Evolutionary conservation across 352 stramenopile genomes (phyloP).

Genomic region (Pythium monospermum): DNA sequence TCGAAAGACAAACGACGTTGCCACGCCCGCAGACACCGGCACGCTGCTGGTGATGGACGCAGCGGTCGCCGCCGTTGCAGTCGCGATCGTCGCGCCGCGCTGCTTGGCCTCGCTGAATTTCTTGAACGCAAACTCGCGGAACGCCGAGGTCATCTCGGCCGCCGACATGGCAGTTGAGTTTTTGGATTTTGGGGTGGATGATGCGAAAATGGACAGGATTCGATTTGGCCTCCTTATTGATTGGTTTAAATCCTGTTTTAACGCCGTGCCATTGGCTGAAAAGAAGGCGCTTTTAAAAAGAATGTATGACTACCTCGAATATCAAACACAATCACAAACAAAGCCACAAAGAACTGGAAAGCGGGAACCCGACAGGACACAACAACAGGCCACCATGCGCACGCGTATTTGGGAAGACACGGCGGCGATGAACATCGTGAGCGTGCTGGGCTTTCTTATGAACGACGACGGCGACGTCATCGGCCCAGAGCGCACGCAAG

Average conservation of each 20-base stretch:
- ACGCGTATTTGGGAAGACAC: constrained; percentile 75
- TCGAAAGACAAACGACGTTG: constrained; percentile 35
- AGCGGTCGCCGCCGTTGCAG: constrained; percentile 37
- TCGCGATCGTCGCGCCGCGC: constrained; percentile 52
- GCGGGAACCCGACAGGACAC: no score
- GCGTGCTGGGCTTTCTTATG: constrained; percentile 74
- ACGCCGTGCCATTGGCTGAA: constrained; percentile 17
- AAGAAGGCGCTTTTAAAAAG: no score
- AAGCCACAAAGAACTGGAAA: no score
- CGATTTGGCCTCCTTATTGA: no score
- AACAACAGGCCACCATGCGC: constrained; percentile 40
- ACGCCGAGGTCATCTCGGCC: constrained; percentile 56
- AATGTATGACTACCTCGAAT: no score
- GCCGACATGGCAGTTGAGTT: constrained; percentile 28
- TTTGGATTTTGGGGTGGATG: no score
- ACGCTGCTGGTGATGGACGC: constrained; percentile 49
- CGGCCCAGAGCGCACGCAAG: constrained; percentile 62
- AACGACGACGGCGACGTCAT: constrained; percentile 79
- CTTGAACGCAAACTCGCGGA: constrained; percentile 70
- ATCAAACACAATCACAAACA: no score
- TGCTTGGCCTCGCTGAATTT: constrained; percentile 70
- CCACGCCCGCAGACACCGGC: constrained; percentile 24
- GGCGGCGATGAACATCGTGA: constrained; percentile 75
- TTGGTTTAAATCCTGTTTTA: no score
- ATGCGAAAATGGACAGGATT: no score